Percentiles rank a stretch among this genome's conserved stretches.
These are phyloP conservation scores for Parastagonospora avenae DNA, from an alignment of 2,329 filamentous ascomycete species.

Conservation along the genomic window DNA sequence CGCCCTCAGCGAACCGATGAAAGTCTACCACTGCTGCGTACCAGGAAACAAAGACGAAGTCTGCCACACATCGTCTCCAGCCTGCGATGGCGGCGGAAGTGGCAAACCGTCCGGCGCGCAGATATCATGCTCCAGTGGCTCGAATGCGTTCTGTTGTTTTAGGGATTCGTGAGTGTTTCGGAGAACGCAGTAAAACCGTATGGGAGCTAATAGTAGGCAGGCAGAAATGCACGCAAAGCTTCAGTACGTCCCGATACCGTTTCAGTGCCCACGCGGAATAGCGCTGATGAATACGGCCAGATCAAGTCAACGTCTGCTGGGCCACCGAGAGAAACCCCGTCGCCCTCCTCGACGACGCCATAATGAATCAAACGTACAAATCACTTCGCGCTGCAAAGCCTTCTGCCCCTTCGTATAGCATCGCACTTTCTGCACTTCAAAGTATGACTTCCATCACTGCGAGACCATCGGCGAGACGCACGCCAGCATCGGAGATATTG, in stretches of 20 bases:
- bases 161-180: background rate
- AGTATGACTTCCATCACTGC: background rate
- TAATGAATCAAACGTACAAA: slow-evolving; percentile 21
- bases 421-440: slow-evolving; percentile 10
- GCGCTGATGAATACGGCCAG: background rate
- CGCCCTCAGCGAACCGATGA: background rate
- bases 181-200: background rate
- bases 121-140: background rate
- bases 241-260: background rate
- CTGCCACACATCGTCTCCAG: background rate
- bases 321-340: slow-evolving; percentile 17
- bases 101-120: background rate
- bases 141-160: background rate
- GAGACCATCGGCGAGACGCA: background rate
- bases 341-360: slow-evolving; percentile 8
- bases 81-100: background rate
- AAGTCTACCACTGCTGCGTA: background rate
- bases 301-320: slow-evolving; percentile 36
- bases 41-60: background rate
- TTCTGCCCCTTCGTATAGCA: slow-evolving; percentile 11
- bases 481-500: too few relatives aligned
- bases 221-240: background rate
- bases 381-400: slow-evolving; percentile 20
- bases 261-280: too few relatives aligned
- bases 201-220: background rate